Evolutionary conservation across 1,284 basidiomycete genomes (phyloP).

Genomic region (Hemileia vastatrix): DNA sequence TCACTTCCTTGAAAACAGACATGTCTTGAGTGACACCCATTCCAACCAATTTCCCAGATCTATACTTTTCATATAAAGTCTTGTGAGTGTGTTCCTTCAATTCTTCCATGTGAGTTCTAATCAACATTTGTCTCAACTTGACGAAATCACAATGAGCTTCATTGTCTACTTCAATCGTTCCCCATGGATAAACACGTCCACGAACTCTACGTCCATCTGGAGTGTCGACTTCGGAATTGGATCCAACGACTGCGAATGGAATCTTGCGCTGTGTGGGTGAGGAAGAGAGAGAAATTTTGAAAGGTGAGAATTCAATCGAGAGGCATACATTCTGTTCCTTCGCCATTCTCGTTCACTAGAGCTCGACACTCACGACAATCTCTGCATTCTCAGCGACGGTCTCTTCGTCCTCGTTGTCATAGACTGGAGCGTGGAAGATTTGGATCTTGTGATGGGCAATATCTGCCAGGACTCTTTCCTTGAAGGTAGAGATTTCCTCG

Average conservation of each 20-base stretch:
- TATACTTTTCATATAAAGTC: slow-evolving; percentile 40
- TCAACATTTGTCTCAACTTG: slow-evolving; percentile 45
- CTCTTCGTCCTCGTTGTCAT: slow-evolving; percentile 42
- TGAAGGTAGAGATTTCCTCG: slow-evolving; percentile 37
- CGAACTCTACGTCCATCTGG: slow-evolving; percentile 40
- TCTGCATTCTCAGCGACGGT: slow-evolving; percentile 40
- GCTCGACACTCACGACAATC: slow-evolving; percentile 28
- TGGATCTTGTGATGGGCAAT: slow-evolving; percentile 42
- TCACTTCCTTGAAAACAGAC: slow-evolving; percentile 40
- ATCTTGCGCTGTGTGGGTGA: slow-evolving; percentile 32
- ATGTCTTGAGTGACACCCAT: slow-evolving; percentile 43
- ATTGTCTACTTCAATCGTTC: slow-evolving; percentile 43
- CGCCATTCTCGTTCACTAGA: neutral
- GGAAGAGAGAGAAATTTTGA: neutral
- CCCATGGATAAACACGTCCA: slow-evolving; percentile 43
- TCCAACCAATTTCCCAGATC: slow-evolving; percentile 36
- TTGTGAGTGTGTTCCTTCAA: slow-evolving; percentile 43
- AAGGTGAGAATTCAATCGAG: neutral
- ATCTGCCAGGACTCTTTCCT: slow-evolving; percentile 40
- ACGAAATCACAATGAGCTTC: slow-evolving; percentile 44
- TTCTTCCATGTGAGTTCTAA: slow-evolving; percentile 44
- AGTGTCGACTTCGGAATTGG: slow-evolving; percentile 40
- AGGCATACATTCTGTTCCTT: neutral
- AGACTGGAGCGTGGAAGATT: slow-evolving; percentile 39
- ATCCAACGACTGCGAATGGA: slow-evolving; percentile 42